A percentile compares a stretch with the other conserved stretches of the same genome.
Conservation (phyloP, 2,329 filamentous ascomycete genomes). For the Claviceps arundinis region DNA sequence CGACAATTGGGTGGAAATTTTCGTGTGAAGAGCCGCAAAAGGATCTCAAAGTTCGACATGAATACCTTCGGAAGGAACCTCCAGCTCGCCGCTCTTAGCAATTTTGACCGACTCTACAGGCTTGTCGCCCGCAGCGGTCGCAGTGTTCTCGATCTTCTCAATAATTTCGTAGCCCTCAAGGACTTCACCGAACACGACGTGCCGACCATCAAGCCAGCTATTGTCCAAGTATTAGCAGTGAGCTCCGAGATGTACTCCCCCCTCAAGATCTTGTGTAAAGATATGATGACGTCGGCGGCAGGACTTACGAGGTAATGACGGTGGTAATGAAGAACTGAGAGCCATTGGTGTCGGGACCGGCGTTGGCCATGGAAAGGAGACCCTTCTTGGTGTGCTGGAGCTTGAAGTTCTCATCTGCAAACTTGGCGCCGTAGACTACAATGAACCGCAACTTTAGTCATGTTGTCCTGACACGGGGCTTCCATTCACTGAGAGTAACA, state of each 20-base stretch:
- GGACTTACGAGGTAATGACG: conserved; percentile 54
- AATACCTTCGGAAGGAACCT: conserved; percentile 83
- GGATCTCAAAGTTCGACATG: conserved; percentile 64
- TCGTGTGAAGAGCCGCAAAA: conserved; percentile 7
- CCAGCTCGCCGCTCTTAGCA: conserved; percentile 69
- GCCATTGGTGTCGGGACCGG: conserved; percentile 74
- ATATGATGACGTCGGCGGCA: background rate
- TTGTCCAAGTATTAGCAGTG: background rate
- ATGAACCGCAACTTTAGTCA: conserved; percentile 8
- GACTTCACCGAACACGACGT: conserved; percentile 83
- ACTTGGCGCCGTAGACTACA: conserved; percentile 67
- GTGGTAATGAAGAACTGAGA: conserved; percentile 90
- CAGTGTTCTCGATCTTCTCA: conserved; percentile 61
- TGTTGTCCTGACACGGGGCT: conserved; percentile 1
- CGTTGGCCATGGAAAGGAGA: conserved; percentile 74
- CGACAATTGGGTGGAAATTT: conserved; percentile 13
- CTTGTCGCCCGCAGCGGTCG: conserved; percentile 54
- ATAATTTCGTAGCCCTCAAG: conserved; percentile 75
- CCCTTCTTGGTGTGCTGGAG: conserved; percentile 81
- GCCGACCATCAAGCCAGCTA: conserved; percentile 70
- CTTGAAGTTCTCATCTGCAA: conserved; percentile 90
- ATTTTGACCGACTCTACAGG: conserved; percentile 61
- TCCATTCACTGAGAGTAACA: background rate
- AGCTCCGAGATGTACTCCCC: too few relatives aligned
- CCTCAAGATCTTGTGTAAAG: background rate